Conservation (phyloP, 495 filamentous ascomycete genomes). For the Trichoderma asperelloides region DNA sequence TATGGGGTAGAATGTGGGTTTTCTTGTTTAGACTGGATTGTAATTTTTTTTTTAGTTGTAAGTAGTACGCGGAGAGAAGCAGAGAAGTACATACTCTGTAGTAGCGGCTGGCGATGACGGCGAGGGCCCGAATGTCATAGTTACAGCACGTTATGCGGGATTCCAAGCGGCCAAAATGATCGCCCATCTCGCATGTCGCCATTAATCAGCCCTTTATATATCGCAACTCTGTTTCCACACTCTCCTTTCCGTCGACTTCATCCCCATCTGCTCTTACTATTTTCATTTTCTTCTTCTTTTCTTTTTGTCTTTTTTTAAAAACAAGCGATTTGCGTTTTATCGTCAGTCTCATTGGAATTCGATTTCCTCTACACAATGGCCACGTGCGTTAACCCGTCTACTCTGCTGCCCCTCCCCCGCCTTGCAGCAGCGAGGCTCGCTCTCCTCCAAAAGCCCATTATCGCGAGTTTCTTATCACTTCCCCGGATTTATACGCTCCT, state of each 20-base stretch:
- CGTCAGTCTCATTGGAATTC: neutral
- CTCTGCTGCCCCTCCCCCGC: constrained; percentile 17
- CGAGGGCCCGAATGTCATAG: neutral
- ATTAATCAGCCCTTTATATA: neutral
- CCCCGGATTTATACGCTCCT: no score
- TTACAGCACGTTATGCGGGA: no score
- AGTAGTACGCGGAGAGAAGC: no score
- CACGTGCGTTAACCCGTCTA: constrained; percentile 19
- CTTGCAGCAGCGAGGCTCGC: constrained; percentile 7
- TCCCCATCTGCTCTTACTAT: neutral
- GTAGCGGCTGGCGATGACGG: neutral
- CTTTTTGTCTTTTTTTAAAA: neutral
- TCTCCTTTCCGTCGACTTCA: no score
- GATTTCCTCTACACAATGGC: constrained; percentile 18
- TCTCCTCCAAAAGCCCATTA: neutral
- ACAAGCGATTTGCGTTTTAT: neutral
- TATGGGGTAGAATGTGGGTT: neutral
- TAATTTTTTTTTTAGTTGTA: no score
- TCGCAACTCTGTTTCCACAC: neutral
- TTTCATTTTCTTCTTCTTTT: neutral
- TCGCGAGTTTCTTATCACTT: neutral
- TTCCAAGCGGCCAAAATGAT: no score
- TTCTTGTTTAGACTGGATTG: no score
- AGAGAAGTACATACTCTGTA: no score
- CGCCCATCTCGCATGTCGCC: no score